phyloP scores from a whole-genome alignment of 306 rosid species.

The Lablab purpureus region DNA sequence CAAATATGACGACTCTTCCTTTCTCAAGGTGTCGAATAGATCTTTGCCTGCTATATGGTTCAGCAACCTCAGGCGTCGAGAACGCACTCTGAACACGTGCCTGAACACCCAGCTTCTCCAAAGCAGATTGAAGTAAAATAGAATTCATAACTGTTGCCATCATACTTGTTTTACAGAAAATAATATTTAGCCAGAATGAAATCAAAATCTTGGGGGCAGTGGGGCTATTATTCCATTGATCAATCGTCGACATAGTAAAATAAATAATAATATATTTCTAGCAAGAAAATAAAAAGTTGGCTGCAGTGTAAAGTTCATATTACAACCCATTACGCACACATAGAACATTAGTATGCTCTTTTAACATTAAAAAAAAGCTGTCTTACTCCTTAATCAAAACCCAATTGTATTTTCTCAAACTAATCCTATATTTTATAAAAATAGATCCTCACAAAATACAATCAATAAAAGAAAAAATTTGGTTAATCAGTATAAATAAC shows the following conservation, averaged over 20 bases:
- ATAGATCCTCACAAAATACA: neutral
- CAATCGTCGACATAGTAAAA: no score
- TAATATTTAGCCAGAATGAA: neutral
- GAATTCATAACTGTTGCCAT: constrained; percentile 26
- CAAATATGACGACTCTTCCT: constrained; percentile 23
- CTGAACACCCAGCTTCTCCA: constrained; percentile 23
- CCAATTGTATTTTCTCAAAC: neutral
- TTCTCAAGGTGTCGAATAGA: constrained; percentile 17
- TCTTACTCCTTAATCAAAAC: neutral
- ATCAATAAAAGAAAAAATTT: neutral
- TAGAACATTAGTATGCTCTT: no score
- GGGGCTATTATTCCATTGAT: neutral
- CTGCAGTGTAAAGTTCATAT: neutral
- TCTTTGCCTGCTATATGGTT: constrained; percentile 13
- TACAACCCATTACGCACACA: neutral
- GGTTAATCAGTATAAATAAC: neutral
- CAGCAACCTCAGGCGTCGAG: constrained; percentile 7
- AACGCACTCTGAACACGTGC: constrained; percentile 13
- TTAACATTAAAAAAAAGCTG: neutral
- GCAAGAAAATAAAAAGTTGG: no score
- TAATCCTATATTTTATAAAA: neutral
- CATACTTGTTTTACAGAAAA: constrained; percentile 2
- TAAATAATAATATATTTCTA: no score
- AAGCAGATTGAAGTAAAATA: constrained; percentile 22
- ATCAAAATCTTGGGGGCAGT: neutral